Conservation (phyloP, 345 rosid species). For the Psidium guajava region DNA sequence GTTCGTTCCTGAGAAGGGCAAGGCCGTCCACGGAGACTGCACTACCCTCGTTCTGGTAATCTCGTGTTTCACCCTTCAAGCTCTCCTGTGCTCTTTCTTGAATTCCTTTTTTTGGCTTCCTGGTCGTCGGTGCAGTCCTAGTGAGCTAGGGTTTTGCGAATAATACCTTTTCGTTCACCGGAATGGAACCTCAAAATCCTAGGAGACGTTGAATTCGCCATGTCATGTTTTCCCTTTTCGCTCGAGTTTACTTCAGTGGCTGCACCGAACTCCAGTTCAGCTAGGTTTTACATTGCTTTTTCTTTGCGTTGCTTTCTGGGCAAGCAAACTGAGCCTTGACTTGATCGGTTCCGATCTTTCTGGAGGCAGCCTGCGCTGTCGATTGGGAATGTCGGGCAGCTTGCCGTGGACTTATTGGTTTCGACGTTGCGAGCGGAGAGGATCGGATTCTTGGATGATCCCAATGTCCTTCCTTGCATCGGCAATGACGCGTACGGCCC, state of each 20-base stretch:
- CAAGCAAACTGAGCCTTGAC: background rate
- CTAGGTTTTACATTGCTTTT: background rate
- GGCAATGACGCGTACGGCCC: slow-evolving; percentile 84
- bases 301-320: background rate
- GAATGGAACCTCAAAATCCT: too few species aligned
- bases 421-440: slow-evolving; percentile 59
- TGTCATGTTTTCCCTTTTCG: background rate
- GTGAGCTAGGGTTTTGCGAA: background rate
- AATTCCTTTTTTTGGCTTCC: background rate
- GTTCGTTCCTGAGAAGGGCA: slow-evolving; percentile 50
- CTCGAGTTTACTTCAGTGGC: background rate
- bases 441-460: slow-evolving; percentile 72
- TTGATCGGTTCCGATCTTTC: background rate
- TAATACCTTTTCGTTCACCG: too few species aligned
- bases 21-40: slow-evolving; percentile 35
- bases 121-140: background rate
- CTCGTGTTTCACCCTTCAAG: background rate
- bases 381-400: slow-evolving; percentile 87
- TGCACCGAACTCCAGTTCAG: background rate
- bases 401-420: slow-evolving; percentile 79
- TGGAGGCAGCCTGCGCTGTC: slow-evolving; percentile 68
- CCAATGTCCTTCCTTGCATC: slow-evolving; percentile 66
- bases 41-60: slow-evolving; percentile 58
- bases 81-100: background rate
- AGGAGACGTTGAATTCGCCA: too few species aligned